These are phyloP conservation scores for Nicotiana obtusifolia DNA, from an alignment of 257 asterid species.

Conservation along the genomic window DNA sequence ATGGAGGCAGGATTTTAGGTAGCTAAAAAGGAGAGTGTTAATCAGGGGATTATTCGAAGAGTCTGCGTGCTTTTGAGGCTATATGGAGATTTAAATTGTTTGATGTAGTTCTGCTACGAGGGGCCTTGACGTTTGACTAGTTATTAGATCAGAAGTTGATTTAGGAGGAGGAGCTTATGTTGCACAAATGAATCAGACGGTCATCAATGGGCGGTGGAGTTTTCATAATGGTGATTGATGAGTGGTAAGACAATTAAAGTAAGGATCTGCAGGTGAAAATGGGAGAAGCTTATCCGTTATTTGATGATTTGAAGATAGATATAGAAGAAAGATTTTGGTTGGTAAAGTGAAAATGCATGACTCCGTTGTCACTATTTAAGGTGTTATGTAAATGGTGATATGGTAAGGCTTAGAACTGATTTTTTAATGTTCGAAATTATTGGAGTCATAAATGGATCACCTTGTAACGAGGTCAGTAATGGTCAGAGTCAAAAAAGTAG, in stretches of 20 bases:
- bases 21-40: background rate
- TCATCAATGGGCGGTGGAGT: background rate
- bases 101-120: background rate
- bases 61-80: background rate
- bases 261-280: background rate
- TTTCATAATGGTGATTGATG: background rate
- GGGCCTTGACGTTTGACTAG: background rate
- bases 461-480: background rate
- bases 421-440: background rate
- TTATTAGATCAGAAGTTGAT: background rate
- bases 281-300: background rate
- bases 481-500: conserved; percentile 1
- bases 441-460: background rate
- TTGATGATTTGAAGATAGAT: conserved; percentile 3
- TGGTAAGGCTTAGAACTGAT: background rate
- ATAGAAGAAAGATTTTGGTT: background rate
- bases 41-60: background rate
- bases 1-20: background rate
- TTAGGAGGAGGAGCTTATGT: background rate
- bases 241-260: background rate
- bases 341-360: background rate
- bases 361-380: background rate
- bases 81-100: background rate
- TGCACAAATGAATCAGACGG: background rate
- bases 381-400: background rate